Conservation (phyloP, 2,329 filamentous ascomycete genomes). For the Beauveria asiatica region DNA sequence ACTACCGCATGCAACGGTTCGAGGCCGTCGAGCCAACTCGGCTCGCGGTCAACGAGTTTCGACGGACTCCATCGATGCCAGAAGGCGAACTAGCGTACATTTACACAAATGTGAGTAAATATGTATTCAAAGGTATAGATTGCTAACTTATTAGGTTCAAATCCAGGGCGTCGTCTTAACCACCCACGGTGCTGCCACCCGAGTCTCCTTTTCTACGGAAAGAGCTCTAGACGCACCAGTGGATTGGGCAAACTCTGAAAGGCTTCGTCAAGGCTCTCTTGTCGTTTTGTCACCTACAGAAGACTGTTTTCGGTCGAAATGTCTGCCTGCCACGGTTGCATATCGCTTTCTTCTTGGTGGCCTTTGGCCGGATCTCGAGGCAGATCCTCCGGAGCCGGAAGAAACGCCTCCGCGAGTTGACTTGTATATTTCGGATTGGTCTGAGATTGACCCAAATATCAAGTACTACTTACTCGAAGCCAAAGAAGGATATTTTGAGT, state of each 20-base stretch:
- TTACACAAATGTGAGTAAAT: constrained; percentile 55
- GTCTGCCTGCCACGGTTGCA: constrained; percentile 64
- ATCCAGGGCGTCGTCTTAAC: constrained; percentile 58
- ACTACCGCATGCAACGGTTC: constrained; percentile 69
- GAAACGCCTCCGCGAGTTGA: constrained; percentile 59
- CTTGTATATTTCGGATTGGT: constrained; percentile 56
- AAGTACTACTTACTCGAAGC: constrained; percentile 76
- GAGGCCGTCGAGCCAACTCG: constrained; percentile 64
- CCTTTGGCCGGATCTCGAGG: constrained; percentile 43
- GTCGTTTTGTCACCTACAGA: constrained; percentile 42
- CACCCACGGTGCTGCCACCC: constrained; percentile 52
- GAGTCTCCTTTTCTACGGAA: constrained; percentile 61
- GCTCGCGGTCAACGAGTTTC: constrained; percentile 52
- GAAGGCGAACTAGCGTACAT: constrained; percentile 54
- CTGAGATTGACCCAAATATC: constrained; percentile 60
- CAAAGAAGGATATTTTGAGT: constrained; percentile 67
- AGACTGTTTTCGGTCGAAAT: constrained; percentile 57
- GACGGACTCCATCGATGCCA: constrained; percentile 39
- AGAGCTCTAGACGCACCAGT: constrained; percentile 56
- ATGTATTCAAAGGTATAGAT: too few species aligned
- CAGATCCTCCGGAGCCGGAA: constrained; percentile 5
- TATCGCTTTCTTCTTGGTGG: constrained; percentile 54
- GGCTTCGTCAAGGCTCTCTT: constrained; percentile 44
- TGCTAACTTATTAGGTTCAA: constrained; percentile 43
- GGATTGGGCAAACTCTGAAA: constrained; percentile 48